A percentile compares a stretch with the other conserved stretches of the same genome.
These are phyloP conservation scores for Harringtonia aguacate DNA, from an alignment of 2,329 filamentous ascomycete species.

Conservation along the genomic window DNA sequence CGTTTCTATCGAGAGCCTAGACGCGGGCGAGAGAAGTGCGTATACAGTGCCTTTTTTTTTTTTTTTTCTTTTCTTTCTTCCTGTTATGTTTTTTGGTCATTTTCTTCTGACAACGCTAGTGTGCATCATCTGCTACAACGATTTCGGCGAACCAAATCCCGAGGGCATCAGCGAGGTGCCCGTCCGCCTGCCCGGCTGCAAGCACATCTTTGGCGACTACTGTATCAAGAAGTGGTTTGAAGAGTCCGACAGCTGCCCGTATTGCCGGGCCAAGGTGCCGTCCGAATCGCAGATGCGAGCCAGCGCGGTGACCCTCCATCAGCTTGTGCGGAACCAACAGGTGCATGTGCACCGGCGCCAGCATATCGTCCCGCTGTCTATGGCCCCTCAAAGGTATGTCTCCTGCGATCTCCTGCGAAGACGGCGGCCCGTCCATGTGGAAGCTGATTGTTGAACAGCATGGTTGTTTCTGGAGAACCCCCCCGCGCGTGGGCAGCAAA, in stretches of 20 bases:
- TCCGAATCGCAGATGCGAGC: constrained; percentile 27
- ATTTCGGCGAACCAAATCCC: constrained; percentile 44
- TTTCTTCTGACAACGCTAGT: constrained; percentile 23
- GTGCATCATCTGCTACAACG: constrained; percentile 56
- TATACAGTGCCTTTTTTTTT: constrained; percentile 7
- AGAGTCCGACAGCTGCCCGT: constrained; percentile 52
- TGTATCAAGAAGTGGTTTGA: constrained; percentile 58
- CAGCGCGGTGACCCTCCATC: not conserved
- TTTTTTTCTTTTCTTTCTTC: constrained; percentile 1
- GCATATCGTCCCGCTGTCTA: not conserved
- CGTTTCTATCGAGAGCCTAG: constrained; percentile 32
- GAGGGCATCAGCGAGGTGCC: constrained; percentile 48
- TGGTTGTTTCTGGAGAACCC: not conserved
- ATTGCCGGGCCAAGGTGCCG: constrained; percentile 51
- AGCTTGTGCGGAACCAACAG: constrained; percentile 1
- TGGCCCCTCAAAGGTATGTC: not conserved
- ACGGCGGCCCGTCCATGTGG: too few species aligned
- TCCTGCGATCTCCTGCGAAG: too few species aligned
- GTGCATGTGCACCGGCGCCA: not conserved
- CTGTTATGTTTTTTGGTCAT: constrained; percentile 6
- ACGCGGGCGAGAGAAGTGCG: constrained; percentile 38
- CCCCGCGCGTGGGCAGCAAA: constrained; percentile 10
- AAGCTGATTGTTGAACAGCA: too few species aligned
- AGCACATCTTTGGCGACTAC: constrained; percentile 52
- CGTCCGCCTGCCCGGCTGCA: constrained; percentile 49